These are phyloP conservation scores for Trypethelium eluteriae DNA, from an alignment of 495 filamentous ascomycete species.

Conservation along the genomic window DNA sequence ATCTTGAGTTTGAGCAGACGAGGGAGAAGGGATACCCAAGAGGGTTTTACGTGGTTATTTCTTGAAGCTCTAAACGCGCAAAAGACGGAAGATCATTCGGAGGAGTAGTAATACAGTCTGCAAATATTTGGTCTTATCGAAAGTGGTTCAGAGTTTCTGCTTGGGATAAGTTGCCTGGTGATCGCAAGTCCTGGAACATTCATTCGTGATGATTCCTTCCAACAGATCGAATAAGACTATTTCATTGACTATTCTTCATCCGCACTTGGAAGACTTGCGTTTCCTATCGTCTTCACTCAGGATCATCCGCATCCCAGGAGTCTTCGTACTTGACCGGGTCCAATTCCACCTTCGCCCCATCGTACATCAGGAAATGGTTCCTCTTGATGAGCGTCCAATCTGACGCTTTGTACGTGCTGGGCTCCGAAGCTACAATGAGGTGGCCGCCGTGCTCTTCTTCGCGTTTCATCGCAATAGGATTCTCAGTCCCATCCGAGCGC, in stretches of 20 bases:
- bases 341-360: background rate
- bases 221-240: too few relatives aligned
- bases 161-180: background rate
- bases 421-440: conserved; percentile 46
- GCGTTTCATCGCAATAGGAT: conserved; percentile 24
- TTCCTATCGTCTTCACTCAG: background rate
- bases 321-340: conserved; percentile 23
- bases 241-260: too few relatives aligned
- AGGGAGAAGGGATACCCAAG: background rate
- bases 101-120: background rate
- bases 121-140: background rate
- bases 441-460: conserved; percentile 40
- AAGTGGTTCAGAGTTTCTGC: too few relatives aligned
- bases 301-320: conserved; percentile 23
- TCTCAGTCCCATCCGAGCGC: conserved; percentile 35
- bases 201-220: background rate
- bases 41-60: conserved; percentile 7
- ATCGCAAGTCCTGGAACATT: background rate
- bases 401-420: conserved; percentile 40
- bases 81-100: background rate
- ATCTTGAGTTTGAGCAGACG: conserved; percentile 2
- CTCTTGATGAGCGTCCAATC: conserved; percentile 44
- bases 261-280: background rate
- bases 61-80: background rate
- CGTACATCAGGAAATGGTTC: conserved; percentile 30